A percentile compares a stretch with the other conserved stretches of the same genome.
These are phyloP conservation scores for Protea cynaroides DNA, from an alignment of 164 flowering plant species.

Conservation along the genomic window DNA sequence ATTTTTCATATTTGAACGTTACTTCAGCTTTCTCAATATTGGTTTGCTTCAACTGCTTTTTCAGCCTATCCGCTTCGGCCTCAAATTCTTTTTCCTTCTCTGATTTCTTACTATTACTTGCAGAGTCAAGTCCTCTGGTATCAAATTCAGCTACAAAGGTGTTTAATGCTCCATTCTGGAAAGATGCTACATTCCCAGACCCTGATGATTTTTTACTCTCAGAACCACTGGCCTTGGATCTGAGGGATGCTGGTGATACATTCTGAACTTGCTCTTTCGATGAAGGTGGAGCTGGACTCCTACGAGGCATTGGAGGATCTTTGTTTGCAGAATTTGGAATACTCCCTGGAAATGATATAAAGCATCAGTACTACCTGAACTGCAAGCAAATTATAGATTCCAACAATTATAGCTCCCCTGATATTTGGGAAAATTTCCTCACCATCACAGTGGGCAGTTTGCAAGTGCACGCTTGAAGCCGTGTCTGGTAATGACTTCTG, in stretches of 20 bases:
- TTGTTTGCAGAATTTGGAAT: conserved; percentile 33
- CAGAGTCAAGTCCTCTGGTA: conserved; percentile 39
- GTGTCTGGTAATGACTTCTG: conserved; percentile 88
- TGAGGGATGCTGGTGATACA: conserved; percentile 22
- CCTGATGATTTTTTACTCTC: conserved; percentile 34
- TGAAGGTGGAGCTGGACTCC: conserved; percentile 76
- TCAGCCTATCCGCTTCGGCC: conserved; percentile 66
- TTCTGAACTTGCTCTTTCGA: conserved; percentile 36
- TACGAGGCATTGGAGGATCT: conserved; percentile 58
- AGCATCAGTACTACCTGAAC: not conserved
- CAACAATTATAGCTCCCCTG: not conserved
- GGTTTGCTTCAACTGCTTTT: conserved; percentile 58
- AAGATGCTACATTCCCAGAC: conserved; percentile 26
- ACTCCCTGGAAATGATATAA: conserved; percentile 26
- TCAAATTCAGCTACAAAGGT: conserved; percentile 85
- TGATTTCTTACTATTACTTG: conserved; percentile 17
- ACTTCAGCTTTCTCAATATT: conserved; percentile 74
- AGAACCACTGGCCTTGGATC: conserved; percentile 21
- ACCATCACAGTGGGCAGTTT: conserved; percentile 43
- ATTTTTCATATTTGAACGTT: conserved; percentile 80
- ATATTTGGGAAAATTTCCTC: too few species aligned
- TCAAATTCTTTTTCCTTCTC: conserved; percentile 40
- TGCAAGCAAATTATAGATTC: too few species aligned
- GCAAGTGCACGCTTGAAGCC: conserved; percentile 44
- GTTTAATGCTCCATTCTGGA: conserved; percentile 51